phyloP scores from a whole-genome alignment of 2,329 filamentous ascomycete genomes.

The Acrocalymma vagum region DNA sequence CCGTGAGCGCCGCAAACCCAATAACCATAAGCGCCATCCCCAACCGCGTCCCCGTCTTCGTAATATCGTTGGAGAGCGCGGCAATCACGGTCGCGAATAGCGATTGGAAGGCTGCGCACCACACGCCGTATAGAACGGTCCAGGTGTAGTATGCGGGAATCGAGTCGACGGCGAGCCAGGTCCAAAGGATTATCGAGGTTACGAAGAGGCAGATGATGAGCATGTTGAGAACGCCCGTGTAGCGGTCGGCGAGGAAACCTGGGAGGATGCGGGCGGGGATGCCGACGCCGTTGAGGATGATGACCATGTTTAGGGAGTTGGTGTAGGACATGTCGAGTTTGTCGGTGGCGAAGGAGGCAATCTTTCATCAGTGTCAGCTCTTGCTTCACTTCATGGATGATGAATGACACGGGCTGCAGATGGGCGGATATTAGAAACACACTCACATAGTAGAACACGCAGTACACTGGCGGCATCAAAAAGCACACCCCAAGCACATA shows the following conservation, averaged over 20 bases:
- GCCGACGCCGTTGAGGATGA: slow-evolving; percentile 66
- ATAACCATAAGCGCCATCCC: slow-evolving; percentile 63
- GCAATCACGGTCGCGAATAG: slow-evolving; percentile 54
- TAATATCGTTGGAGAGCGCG: slow-evolving; percentile 36
- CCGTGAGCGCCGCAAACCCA: slow-evolving; percentile 59
- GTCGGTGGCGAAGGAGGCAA: slow-evolving; percentile 49
- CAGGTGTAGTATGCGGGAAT: slow-evolving; percentile 67
- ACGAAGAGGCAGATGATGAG: slow-evolving; percentile 60
- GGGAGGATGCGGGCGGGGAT: slow-evolving; percentile 62
- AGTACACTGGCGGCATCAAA: slow-evolving; percentile 62
- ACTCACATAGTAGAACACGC: slow-evolving; percentile 67
- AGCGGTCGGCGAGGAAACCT: slow-evolving; percentile 63
- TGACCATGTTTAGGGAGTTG: slow-evolving; percentile 63
- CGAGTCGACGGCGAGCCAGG: slow-evolving; percentile 66
- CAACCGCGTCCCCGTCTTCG: slow-evolving; percentile 54
- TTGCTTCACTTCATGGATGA: no score
- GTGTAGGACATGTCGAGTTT: slow-evolving; percentile 57
- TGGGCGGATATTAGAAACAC: no score
- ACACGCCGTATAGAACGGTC: slow-evolving; percentile 70
- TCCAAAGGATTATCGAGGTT: slow-evolving; percentile 56
- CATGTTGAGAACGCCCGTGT: slow-evolving; percentile 67
- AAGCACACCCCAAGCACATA: slow-evolving; percentile 57
- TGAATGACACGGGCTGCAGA: slow-evolving; percentile 3
- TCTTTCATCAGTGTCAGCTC: slow-evolving; percentile 16
- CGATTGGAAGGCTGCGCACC: slow-evolving; percentile 53